These are phyloP conservation scores for Angomonas deanei DNA, from an alignment of 208 protist species.

Conservation along the genomic window DNA sequence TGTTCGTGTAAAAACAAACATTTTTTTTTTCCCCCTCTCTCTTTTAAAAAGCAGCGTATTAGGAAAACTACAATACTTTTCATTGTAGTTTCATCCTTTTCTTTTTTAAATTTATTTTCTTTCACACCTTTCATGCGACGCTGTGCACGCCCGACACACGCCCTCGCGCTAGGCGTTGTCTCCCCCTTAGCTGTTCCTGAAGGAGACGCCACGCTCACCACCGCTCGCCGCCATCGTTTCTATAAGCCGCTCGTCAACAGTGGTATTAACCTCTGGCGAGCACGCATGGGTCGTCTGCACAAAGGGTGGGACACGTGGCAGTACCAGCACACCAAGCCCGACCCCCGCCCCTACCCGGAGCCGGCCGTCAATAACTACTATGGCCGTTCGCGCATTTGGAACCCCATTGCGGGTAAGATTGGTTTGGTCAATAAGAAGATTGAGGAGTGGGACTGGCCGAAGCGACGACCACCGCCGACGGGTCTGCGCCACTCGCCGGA, in stretches of 20 bases:
- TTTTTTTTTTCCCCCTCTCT: not conserved
- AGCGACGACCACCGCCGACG: constrained; percentile 65
- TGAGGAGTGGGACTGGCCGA: constrained; percentile 77
- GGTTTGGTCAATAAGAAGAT: constrained; percentile 72
- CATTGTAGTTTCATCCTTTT: too few species aligned
- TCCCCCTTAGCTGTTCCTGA: not conserved
- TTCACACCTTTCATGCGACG: constrained; percentile 10
- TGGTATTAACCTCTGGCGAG: constrained; percentile 79
- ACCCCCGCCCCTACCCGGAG: constrained; percentile 83
- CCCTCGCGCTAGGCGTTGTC: not conserved
- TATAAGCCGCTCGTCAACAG: constrained; percentile 79
- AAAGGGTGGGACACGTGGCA: constrained; percentile 69
- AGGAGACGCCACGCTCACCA: not conserved
- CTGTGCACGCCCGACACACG: not conserved
- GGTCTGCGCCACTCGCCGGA: constrained; percentile 71
- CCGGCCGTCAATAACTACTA: constrained; percentile 85
- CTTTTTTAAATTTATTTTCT: constrained; percentile 1
- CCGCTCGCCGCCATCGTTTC: constrained; percentile 47
- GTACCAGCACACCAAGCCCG: constrained; percentile 60
- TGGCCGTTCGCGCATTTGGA: constrained; percentile 74
- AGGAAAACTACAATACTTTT: too few species aligned
- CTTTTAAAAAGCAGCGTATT: too few species aligned
- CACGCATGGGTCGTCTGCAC: constrained; percentile 74
- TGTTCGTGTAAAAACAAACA: not conserved
- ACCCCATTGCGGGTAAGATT: constrained; percentile 81